Evolutionary conservation across 1,139 yeast genomes (phyloP).

Genomic region (Hansenula lynferdii): DNA sequence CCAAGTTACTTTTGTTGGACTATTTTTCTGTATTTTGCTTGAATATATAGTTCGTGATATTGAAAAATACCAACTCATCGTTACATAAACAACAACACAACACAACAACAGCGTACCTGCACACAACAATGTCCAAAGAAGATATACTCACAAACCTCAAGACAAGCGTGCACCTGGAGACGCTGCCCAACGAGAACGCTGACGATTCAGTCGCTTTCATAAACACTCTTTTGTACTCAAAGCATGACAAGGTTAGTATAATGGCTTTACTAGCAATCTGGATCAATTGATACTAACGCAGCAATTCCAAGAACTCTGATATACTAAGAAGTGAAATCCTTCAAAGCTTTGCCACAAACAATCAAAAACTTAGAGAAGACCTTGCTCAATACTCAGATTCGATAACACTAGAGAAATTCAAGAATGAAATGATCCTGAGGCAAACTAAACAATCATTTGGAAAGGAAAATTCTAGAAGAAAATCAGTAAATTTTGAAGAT

Average conservation of each 20-base stretch:
- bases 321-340: not conserved
- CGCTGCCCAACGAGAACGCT: not conserved
- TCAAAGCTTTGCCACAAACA: not conserved
- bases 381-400: slow-evolving; percentile 1
- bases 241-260: slow-evolving; percentile 1
- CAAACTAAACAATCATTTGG: slow-evolving; percentile 7
- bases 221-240: not conserved
- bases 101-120: too few relatives aligned
- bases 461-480: slow-evolving; percentile 9
- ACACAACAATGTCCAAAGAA: slow-evolving; percentile 2
- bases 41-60: too few relatives aligned
- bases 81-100: not conserved
- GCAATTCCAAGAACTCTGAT: slow-evolving; percentile 3
- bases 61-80: not conserved
- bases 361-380: not conserved
- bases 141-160: not conserved
- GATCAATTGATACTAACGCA: not conserved
- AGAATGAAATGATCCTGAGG: slow-evolving; percentile 6
- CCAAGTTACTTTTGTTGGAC: too few relatives aligned
- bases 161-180: not conserved
- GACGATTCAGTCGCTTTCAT: not conserved
- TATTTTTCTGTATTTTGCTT: too few relatives aligned
- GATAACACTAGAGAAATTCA: slow-evolving; percentile 10
- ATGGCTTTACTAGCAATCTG: too few relatives aligned
- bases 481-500: slow-evolving; percentile 18